Evolutionary conservation across 352 stramenopile species (phyloP).

Genomic region (Lagenidium sp.): DNA sequence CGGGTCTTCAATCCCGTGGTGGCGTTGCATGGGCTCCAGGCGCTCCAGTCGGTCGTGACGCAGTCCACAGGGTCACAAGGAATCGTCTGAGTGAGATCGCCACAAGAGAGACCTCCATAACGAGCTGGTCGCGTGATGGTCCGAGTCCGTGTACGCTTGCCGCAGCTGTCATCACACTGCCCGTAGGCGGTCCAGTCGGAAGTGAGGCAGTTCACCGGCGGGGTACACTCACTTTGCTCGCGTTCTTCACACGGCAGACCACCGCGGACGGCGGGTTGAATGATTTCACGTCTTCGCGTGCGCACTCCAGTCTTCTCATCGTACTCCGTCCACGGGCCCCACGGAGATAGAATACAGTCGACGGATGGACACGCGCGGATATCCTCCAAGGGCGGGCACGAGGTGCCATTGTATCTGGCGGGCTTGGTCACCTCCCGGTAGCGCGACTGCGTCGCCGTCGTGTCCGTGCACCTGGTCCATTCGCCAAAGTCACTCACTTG

Average conservation of each 20-base stretch:
- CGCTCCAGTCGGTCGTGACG: not conserved
- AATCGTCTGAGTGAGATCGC: not conserved
- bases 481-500: constrained; percentile 27
- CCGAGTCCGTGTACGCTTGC: constrained; percentile 20
- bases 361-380: constrained; percentile 24
- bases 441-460: constrained; percentile 20
- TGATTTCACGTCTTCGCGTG: constrained; percentile 5
- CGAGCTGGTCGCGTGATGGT: not conserved
- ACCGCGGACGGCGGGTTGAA: constrained; percentile 20
- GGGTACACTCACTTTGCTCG: constrained; percentile 20
- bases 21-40: constrained; percentile 14
- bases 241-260: constrained; percentile 24
- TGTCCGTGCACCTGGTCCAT: constrained; percentile 39
- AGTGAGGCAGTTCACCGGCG: constrained; percentile 39
- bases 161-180: constrained; percentile 25
- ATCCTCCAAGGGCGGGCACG: constrained; percentile 31
- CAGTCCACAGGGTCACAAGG: constrained; percentile 12
- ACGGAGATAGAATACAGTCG: constrained; percentile 14
- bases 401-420: constrained; percentile 25
- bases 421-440: constrained; percentile 19
- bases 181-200: constrained; percentile 36
- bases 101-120: constrained; percentile 9
- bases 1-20: constrained; percentile 27
- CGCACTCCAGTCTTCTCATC: constrained; percentile 8
- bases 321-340: constrained; percentile 11